Conservation (phyloP, 108 stramenopile genomes). For the Nitzschia inconspicua region DNA sequence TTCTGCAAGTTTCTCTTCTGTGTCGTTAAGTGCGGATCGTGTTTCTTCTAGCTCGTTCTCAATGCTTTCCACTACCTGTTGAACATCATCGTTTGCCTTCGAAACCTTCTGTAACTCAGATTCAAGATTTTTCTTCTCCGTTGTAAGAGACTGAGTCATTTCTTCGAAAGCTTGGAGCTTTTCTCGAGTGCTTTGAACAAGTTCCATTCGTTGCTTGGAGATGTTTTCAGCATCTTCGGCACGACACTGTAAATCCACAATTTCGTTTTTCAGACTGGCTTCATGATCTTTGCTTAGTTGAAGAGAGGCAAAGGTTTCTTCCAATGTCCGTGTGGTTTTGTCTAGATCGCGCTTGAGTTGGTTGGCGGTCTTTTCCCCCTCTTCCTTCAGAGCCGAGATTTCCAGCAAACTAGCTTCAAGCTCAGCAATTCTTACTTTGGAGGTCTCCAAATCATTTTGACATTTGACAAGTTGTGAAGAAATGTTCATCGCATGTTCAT, state of each 20-base stretch:
- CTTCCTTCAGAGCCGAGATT: not conserved
- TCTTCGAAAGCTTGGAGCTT: conserved; percentile 5
- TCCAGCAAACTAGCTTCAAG: not conserved
- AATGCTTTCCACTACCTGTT: not conserved
- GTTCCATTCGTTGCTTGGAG: conserved; percentile 26
- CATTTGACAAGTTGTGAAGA: not conserved
- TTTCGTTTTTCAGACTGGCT: conserved; percentile 9
- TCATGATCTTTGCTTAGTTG: conserved; percentile 16
- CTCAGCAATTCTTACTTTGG: not conserved
- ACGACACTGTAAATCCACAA: conserved; percentile 17
- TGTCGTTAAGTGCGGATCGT: not conserved
- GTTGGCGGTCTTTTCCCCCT: conserved; percentile 5
- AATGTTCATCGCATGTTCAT: not conserved
- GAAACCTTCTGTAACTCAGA: conserved; percentile 1
- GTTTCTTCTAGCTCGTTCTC: conserved; percentile 9
- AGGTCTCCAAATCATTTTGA: not conserved
- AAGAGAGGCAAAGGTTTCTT: conserved; percentile 10
- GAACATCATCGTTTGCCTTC: conserved; percentile 7
- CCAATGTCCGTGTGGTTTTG: conserved; percentile 2
- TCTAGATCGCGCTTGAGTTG: not conserved
- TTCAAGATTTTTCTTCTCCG: conserved; percentile 4
- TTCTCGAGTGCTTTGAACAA: conserved; percentile 17
- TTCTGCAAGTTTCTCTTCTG: not conserved
- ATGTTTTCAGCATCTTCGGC: conserved; percentile 30
- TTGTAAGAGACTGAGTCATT: conserved; percentile 4